Conservation (phyloP, 371 early-diverging fungal genomes). For the Sporodiniella umbellata region DNA sequence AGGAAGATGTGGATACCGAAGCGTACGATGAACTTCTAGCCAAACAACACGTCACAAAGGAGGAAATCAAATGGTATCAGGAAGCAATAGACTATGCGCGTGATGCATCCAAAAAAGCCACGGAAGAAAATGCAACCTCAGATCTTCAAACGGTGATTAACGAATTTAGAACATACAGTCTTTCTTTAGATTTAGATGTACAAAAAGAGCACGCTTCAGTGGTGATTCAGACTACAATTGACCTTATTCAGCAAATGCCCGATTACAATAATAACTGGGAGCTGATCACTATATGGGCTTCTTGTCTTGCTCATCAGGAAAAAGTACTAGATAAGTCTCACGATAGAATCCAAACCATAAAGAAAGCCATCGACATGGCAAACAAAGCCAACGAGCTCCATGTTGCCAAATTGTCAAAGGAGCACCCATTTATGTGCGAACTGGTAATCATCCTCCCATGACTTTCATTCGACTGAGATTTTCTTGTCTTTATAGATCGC, state of each 20-base stretch:
- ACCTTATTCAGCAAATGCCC: constrained; percentile 20
- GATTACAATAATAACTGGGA: constrained; percentile 22
- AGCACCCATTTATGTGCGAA: constrained; percentile 32
- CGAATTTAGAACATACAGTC: constrained; percentile 28
- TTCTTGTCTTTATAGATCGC: constrained; percentile 19
- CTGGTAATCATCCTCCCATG: constrained; percentile 19
- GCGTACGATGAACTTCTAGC: constrained; percentile 22
- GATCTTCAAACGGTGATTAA: constrained; percentile 14
- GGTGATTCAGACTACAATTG: constrained; percentile 19
- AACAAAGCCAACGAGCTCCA: constrained; percentile 19
- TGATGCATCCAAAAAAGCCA: constrained; percentile 9
- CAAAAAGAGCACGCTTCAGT: constrained; percentile 17
- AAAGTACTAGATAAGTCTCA: constrained; percentile 15
- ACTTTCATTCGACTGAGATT: neutral
- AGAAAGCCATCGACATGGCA: constrained; percentile 18
- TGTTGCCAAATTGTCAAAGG: constrained; percentile 19
- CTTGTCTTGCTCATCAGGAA: constrained; percentile 28
- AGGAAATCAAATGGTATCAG: constrained; percentile 29
- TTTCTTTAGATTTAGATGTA: constrained; percentile 23
- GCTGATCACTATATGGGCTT: constrained; percentile 27
- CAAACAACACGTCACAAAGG: constrained; percentile 28
- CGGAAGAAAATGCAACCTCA: constrained; percentile 1
- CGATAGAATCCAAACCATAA: constrained; percentile 11
- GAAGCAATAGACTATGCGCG: constrained; percentile 23
- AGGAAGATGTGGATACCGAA: constrained; percentile 24